Conservation (phyloP, 129 eudicot species). For the Ambrosia trifida region DNA sequence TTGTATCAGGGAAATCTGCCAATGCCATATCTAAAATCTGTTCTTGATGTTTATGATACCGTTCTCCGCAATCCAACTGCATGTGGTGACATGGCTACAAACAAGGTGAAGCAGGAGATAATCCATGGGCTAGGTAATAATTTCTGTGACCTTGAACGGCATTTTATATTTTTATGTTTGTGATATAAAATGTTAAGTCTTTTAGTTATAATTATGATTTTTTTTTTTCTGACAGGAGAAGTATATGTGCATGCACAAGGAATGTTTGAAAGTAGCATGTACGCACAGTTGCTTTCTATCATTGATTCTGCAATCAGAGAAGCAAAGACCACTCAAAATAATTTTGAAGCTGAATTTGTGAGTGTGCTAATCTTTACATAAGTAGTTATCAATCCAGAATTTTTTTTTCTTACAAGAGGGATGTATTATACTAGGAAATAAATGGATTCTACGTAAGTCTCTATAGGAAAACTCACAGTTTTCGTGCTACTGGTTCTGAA, state of each 20-base stretch:
- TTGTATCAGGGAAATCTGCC: conserved; percentile 91
- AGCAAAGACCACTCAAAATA: conserved; percentile 53
- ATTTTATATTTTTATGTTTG: background rate
- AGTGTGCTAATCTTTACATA: conserved; percentile 36
- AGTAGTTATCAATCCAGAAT: conserved; percentile 10
- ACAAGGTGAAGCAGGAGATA: conserved; percentile 95
- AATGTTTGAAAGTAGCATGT: conserved; percentile 84
- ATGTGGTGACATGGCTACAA: conserved; percentile 49
- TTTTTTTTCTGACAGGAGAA: conserved; percentile 68
- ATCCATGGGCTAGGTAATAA: conserved; percentile 86
- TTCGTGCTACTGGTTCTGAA: background rate
- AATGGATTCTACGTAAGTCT: background rate
- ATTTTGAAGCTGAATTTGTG: conserved; percentile 90
- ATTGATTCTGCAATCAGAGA: conserved; percentile 58
- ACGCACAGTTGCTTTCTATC: conserved; percentile 63
- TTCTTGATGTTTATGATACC: conserved; percentile 81
- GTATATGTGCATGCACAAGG: conserved; percentile 82
- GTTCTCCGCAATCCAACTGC: conserved; percentile 61
- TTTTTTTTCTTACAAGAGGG: conserved; percentile 11
- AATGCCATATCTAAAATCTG: conserved; percentile 70
- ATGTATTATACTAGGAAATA: conserved; percentile 11
- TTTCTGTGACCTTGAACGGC: conserved; percentile 4
- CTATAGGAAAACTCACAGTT: background rate
- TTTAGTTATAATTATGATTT: background rate
- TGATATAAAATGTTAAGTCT: background rate